phyloP scores from a whole-genome alignment of 1,284 basidiomycete genomes.

The Chalciporus sp. region DNA sequence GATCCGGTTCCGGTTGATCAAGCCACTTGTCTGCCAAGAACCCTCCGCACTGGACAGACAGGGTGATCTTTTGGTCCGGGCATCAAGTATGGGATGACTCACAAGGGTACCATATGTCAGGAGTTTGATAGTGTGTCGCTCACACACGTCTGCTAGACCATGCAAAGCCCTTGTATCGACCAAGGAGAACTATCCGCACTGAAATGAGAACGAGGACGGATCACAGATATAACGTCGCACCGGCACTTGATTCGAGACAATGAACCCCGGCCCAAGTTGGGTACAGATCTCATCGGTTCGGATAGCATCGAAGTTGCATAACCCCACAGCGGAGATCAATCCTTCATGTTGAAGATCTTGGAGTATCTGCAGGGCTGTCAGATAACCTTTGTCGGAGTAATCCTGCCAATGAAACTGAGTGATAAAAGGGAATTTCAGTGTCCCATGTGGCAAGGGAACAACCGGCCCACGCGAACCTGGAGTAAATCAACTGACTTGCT shows the following conservation, averaged over 20 bases:
- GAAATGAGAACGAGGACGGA: neutral
- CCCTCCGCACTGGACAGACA: constrained; percentile 66
- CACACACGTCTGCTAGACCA: constrained; percentile 76
- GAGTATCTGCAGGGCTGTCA: constrained; percentile 62
- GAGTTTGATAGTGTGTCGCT: constrained; percentile 70
- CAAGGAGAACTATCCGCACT: constrained; percentile 66
- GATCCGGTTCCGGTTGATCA: constrained; percentile 65
- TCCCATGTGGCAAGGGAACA: neutral
- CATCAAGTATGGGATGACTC: constrained; percentile 24
- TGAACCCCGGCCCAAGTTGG: constrained; percentile 61
- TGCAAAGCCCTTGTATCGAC: constrained; percentile 77
- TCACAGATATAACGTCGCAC: constrained; percentile 37
- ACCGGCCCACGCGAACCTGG: constrained; percentile 47
- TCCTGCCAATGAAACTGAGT: constrained; percentile 80
- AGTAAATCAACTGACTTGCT: constrained; percentile 64
- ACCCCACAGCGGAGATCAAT: constrained; percentile 64
- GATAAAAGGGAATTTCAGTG: neutral
- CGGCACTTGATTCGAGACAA: constrained; percentile 84
- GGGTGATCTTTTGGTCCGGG: constrained; percentile 6
- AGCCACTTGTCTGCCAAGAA: constrained; percentile 81
- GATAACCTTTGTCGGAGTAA: constrained; percentile 70
- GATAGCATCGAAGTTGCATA: constrained; percentile 80
- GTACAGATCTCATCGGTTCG: constrained; percentile 79
- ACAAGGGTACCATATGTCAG: constrained; percentile 82
- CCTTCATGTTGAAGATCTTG: constrained; percentile 63